These are phyloP conservation scores for Knufia petricola DNA, from an alignment of 2,329 filamentous ascomycete genomes.

Conservation along the genomic window DNA sequence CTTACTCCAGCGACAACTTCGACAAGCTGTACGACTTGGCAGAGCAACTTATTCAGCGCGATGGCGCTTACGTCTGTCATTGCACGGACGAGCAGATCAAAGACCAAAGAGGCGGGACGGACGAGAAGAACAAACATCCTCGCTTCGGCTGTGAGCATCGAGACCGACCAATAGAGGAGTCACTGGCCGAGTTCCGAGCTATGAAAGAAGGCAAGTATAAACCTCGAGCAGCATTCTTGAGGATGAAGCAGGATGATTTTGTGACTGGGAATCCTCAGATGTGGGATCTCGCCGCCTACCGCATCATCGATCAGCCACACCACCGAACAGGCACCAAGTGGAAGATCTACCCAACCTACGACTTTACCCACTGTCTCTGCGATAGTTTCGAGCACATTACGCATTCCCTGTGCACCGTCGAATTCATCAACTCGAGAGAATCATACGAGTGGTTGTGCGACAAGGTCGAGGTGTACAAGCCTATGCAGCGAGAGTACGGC, in stretches of 20 bases:
- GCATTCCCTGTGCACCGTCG: conserved; percentile 85
- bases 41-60: conserved; percentile 67
- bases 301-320: conserved; percentile 65
- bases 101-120: conserved; percentile 70
- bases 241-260: conserved; percentile 87
- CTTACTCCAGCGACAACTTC: conserved; percentile 86
- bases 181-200: conserved; percentile 70
- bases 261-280: conserved; percentile 80
- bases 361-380: conserved; percentile 82
- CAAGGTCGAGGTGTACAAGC: conserved; percentile 70
- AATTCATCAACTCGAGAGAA: conserved; percentile 74
- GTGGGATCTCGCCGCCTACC: conserved; percentile 92
- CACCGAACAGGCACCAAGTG: conserved; percentile 72
- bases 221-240: conserved; percentile 69
- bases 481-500: conserved; percentile 83
- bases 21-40: conserved; percentile 78
- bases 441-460: conserved; percentile 90
- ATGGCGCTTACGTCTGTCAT: conserved; percentile 71
- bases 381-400: conserved; percentile 90
- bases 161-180: conserved; percentile 62
- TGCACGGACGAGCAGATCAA: conserved; percentile 72
- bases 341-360: conserved; percentile 93
- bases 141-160: conserved; percentile 76
- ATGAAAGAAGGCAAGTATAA: conserved; percentile 91
- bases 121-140: conserved; percentile 50